These are phyloP conservation scores for Fusarium torulosum DNA, from an alignment of 2,329 filamentous ascomycete species.

Conservation along the genomic window DNA sequence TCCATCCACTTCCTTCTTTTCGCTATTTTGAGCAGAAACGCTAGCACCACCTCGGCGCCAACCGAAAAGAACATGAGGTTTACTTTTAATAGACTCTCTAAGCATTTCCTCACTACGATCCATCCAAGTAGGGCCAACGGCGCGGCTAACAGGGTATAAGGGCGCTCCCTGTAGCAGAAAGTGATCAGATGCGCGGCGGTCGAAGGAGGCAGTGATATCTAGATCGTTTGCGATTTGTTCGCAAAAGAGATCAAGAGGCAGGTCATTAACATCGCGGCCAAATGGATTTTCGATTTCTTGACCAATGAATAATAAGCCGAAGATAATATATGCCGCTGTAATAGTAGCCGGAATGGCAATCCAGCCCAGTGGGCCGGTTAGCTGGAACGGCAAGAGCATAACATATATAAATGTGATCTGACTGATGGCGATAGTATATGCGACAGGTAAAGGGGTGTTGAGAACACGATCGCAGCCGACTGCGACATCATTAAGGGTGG, in stretches of 20 bases:
- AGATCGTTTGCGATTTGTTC: conserved; percentile 79
- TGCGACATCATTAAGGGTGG: conserved; percentile 76
- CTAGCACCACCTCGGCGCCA: conserved; percentile 27
- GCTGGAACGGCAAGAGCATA: conserved; percentile 83
- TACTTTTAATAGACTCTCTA: conserved; percentile 55
- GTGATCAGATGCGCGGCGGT: conserved; percentile 48
- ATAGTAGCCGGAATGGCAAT: conserved; percentile 83
- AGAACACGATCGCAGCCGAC: conserved; percentile 81
- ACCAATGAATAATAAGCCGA: conserved; percentile 79
- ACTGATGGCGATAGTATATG: conserved; percentile 85
- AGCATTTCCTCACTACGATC: conserved; percentile 55
- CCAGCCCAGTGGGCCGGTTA: conserved; percentile 74
- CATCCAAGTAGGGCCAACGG: conserved; percentile 54
- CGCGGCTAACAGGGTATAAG: conserved; percentile 65
- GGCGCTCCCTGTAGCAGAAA: conserved; percentile 57
- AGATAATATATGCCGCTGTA: conserved; percentile 82
- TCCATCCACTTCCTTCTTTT: neutral
- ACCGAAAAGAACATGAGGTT: conserved; percentile 53
- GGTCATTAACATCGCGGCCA: conserved; percentile 84
- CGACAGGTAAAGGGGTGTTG: conserved; percentile 83
- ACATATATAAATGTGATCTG: conserved; percentile 91
- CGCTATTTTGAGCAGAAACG: neutral
- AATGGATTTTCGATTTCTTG: conserved; percentile 89
- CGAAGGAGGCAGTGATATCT: conserved; percentile 74
- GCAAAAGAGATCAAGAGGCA: conserved; percentile 82